A percentile compares a stretch with the other conserved stretches of the same genome.
These are phyloP conservation scores for Excoecaria cochinchinensis DNA, from an alignment of 345 rosid species.

Conservation along the genomic window DNA sequence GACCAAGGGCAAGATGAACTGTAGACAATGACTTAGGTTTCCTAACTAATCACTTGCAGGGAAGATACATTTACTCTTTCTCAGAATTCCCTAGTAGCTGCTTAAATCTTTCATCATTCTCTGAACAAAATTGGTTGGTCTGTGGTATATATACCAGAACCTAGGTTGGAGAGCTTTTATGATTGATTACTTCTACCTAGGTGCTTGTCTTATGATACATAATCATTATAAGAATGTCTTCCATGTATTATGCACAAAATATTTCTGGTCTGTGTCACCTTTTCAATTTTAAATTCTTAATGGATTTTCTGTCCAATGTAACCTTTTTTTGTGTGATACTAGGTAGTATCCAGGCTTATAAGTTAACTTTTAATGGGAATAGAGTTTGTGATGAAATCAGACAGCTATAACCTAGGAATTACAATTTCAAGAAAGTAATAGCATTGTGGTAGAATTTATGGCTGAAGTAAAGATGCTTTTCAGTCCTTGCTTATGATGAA, in stretches of 20 bases:
- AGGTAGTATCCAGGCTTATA: background rate
- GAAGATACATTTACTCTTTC: background rate
- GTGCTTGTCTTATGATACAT: background rate
- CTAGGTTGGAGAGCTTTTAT: background rate
- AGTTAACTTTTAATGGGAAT: background rate
- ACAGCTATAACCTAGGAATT: background rate
- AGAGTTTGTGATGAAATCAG: background rate
- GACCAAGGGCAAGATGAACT: background rate
- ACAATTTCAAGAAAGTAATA: background rate
- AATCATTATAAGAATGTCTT: background rate
- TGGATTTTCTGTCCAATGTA: background rate
- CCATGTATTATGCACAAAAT: background rate
- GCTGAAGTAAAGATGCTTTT: background rate
- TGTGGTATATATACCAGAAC: background rate
- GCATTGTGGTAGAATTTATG: background rate
- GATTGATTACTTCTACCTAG: background rate
- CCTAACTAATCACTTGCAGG: background rate
- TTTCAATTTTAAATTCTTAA: background rate
- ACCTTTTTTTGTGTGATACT: background rate
- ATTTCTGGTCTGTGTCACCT: background rate
- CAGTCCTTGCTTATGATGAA: background rate
- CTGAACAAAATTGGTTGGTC: background rate
- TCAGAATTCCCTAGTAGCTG: background rate
- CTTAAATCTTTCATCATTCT: background rate
- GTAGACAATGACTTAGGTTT: background rate